These are phyloP conservation scores for Penicillium sp. DNA, from an alignment of 2,329 filamentous ascomycete species.

Conservation along the genomic window DNA sequence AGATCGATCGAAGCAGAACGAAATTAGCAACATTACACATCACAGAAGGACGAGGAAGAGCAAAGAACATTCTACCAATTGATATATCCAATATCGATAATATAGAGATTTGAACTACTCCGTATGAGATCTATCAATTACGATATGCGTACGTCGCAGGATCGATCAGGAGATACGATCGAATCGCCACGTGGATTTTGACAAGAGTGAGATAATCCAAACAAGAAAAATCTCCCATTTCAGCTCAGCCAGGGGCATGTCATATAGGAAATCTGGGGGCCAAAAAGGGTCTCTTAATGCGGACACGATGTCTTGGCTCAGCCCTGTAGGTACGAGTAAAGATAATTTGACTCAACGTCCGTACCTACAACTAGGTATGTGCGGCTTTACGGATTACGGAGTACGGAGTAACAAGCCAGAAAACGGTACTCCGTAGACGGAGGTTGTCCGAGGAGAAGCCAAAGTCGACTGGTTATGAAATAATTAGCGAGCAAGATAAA, in stretches of 20 bases:
- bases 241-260: no score
- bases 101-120: no score
- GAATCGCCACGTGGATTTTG: constrained; percentile 6
- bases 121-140: constrained; percentile 8
- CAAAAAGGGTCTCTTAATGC: not conserved
- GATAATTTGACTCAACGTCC: not conserved
- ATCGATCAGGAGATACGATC: constrained; percentile 5
- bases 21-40: not conserved
- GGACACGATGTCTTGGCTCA: constrained; percentile 3
- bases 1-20: constrained; percentile 5
- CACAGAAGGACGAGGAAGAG: not conserved
- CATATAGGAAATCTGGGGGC: constrained; percentile 2
- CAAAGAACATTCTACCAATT: constrained; percentile 3
- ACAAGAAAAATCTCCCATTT: not conserved
- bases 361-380: not conserved
- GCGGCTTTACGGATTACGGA: not conserved
- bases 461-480: not conserved
- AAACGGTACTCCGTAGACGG: not conserved
- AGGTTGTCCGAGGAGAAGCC: not conserved
- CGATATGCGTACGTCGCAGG: no score
- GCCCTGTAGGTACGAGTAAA: constrained; percentile 2
- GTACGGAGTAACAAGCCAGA: no score
- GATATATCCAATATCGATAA: not conserved
- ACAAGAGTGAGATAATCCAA: not conserved
- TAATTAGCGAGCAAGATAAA: no score